phyloP scores from a whole-genome alignment of 257 asterid genomes.

The Galeopsis tetrahit region DNA sequence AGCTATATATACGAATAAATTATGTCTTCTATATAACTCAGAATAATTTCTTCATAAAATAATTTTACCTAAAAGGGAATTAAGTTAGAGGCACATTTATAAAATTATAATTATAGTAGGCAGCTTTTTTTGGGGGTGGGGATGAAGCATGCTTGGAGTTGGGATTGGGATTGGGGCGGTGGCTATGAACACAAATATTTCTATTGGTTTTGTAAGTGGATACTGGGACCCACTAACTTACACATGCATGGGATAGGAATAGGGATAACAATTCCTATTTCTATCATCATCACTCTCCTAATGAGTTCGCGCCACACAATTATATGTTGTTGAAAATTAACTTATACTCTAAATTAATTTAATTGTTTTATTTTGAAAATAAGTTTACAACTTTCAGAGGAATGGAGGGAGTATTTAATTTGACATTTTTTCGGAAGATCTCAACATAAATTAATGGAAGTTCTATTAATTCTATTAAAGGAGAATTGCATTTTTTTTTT shows the following conservation, averaged over 20 bases:
- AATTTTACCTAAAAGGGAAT: not conserved
- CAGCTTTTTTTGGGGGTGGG: not conserved
- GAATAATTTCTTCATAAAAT: too few relatives aligned
- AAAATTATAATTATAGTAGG: not conserved
- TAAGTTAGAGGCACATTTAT: not conserved
- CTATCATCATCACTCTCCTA: not conserved
- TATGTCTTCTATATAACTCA: too few relatives aligned
- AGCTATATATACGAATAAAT: too few relatives aligned
- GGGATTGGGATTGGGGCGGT: constrained; percentile 37
- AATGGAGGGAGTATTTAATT: too few relatives aligned
- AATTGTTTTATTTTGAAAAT: not conserved
- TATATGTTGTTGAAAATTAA: not conserved
- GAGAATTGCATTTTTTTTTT: too few relatives aligned
- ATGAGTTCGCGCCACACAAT: not conserved
- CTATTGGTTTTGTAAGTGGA: constrained; percentile 31
- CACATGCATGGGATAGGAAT: not conserved
- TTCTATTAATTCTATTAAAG: too few relatives aligned
- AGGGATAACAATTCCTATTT: not conserved
- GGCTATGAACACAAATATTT: not conserved
- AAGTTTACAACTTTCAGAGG: too few relatives aligned
- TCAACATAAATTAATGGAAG: too few relatives aligned
- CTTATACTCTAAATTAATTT: too few relatives aligned
- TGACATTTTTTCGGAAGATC: too few relatives aligned
- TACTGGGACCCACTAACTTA: constrained; percentile 28
- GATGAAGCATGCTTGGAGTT: constrained; percentile 17